phyloP scores from a whole-genome alignment of 306 rosid genomes.

The Fagus sylvatica region DNA sequence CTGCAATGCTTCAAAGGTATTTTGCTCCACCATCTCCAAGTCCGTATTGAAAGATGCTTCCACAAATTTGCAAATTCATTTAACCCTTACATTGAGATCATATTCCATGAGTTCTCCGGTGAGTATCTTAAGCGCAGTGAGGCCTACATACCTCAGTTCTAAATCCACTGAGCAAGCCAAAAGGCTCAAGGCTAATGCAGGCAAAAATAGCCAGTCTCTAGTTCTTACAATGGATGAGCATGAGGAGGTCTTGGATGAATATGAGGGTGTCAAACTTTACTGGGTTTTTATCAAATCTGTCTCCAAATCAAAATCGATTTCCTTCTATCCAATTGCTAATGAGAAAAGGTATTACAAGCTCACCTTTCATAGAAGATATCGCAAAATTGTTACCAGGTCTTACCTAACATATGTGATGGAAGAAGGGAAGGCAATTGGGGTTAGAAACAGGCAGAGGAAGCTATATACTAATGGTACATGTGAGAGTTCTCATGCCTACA shows the following conservation, averaged over 20 bases:
- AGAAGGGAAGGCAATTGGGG: constrained; percentile 27
- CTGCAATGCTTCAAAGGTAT: constrained; percentile 33
- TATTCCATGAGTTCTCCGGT: constrained; percentile 39
- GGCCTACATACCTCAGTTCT: constrained; percentile 43
- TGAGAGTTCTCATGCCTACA: constrained; percentile 20
- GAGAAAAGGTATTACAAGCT: constrained; percentile 35
- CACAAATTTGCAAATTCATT: constrained; percentile 12
- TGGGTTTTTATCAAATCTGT: constrained; percentile 32
- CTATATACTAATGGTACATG: constrained; percentile 48
- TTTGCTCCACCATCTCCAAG: constrained; percentile 31
- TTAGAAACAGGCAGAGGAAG: constrained; percentile 40
- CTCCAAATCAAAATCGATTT: neutral
- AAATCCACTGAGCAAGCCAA: constrained; percentile 37
- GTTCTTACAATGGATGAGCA: constrained; percentile 53
- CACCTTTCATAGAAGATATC: constrained; percentile 38
- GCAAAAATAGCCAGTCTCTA: constrained; percentile 34
- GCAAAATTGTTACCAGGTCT: constrained; percentile 22
- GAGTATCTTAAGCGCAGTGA: constrained; percentile 35
- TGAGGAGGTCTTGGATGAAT: constrained; percentile 51
- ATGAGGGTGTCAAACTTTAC: constrained; percentile 39
- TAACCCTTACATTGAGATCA: constrained; percentile 52
- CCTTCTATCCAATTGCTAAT: constrained; percentile 20
- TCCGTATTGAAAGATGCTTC: constrained; percentile 6
- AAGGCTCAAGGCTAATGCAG: constrained; percentile 48
- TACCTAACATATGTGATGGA: constrained; percentile 44